Evolutionary conservation across 2,329 filamentous ascomycete genomes (phyloP).

Genomic region (Beauveria sp.): DNA sequence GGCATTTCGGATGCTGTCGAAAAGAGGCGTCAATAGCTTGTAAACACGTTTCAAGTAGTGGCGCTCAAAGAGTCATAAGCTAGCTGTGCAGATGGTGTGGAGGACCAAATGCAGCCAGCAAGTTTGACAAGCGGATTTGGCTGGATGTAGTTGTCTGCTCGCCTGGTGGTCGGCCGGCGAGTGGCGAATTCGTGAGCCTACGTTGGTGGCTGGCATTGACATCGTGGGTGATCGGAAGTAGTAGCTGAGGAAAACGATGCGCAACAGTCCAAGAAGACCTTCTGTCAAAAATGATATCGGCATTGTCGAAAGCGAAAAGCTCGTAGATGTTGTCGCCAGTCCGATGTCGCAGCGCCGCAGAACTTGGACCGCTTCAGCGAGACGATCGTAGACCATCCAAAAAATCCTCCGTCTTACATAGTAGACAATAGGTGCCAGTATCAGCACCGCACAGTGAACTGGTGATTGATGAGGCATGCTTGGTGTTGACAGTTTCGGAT

Average conservation of each 20-base stretch:
- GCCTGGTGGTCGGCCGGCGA: background rate
- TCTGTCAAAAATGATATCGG: background rate
- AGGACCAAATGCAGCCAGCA: background rate
- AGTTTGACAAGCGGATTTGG: background rate
- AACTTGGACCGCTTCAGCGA: background rate
- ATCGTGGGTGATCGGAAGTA: background rate
- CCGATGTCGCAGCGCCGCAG: background rate
- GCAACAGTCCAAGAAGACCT: background rate
- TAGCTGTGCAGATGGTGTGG: background rate
- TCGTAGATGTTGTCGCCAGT: no score
- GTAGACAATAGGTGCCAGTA: no score
- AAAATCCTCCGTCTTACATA: background rate
- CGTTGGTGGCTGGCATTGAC: background rate
- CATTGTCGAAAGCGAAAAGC: background rate
- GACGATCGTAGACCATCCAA: background rate
- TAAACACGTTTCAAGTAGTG: background rate
- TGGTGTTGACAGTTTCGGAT: no score
- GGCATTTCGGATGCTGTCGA: background rate
- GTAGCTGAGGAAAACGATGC: background rate
- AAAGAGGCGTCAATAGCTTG: background rate
- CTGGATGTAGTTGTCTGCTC: no score
- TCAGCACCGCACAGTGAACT: no score
- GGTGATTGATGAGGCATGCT: no score
- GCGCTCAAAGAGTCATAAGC: constrained; percentile 1
- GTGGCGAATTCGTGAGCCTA: background rate